Evolutionary conservation across 169 alveolate species (phyloP), one percentile per base, ranked within the genome.

Genomic region (Toxoplasma gondii): DNA sequence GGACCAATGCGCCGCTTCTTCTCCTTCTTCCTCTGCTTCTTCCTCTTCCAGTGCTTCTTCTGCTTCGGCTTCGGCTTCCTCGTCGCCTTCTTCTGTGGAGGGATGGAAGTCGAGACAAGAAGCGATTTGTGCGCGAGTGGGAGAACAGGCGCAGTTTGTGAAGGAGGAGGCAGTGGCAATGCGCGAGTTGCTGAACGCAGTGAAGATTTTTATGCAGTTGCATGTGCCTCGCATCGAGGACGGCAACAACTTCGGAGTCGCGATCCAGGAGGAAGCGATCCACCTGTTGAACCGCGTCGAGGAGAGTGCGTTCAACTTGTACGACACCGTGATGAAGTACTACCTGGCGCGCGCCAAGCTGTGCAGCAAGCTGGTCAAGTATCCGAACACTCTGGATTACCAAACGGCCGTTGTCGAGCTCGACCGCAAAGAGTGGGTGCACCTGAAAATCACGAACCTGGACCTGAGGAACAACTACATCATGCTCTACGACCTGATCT

Each of bases 201-300:
- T 97, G 19, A 97, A 97, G 86, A 93, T 97, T 78, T 97, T 98
- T 98, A 97, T 97, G 67, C 98, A 97, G 93, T 88, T 97, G 70
- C 97, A 97, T 93, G 98, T 97, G 36, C 98, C 98, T 1, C 95
- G 98, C 80, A 97, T 97, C 70, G 98, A 97, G 95, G 98, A 97
- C 91, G 98, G 98, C 27, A 97, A 97, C 95, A 97, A 97, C 96
- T 97, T 97, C 92, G 98, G 98, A 12, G 98, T 97, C 31, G 98
- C 98, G 27, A 96, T 97, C 34, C 98, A 97, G 94, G 98, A 97
- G 88, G 98, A 97, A 90, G 98, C 98, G 17, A 97, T 97, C n/a
- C 98, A 97, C 80, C 98, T 97, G 92, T 96, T 97, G 19, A 82
- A 82, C 29, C 96, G 98, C 82, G 98, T 97, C 38, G 98, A 97